A percentile compares a stretch with the other conserved stretches of the same genome.
Evolutionary conservation across 1,139 yeast species (phyloP).

Genomic region (Yamadazyma sp.): DNA sequence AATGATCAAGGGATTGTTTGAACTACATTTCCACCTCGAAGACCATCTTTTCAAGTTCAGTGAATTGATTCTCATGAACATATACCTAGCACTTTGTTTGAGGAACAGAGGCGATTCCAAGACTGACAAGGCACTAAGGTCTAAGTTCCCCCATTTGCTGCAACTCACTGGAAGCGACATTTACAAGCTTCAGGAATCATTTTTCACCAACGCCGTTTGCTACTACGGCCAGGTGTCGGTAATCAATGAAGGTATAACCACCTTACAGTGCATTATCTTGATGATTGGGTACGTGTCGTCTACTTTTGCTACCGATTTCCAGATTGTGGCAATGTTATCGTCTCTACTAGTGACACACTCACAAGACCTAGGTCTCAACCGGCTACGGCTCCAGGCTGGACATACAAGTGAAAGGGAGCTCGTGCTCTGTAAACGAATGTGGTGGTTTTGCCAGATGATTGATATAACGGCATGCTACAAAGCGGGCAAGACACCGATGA

Average conservation of each 20-base stretch:
- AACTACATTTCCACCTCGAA: constrained; percentile 19
- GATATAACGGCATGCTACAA: constrained; percentile 57
- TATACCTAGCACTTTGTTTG: constrained; percentile 24
- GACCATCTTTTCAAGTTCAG: constrained; percentile 22
- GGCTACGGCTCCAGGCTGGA: constrained; percentile 21
- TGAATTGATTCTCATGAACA: constrained; percentile 34
- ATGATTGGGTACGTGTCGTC: constrained; percentile 46
- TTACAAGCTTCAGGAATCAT: constrained; percentile 21
- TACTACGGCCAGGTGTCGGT: constrained; percentile 50
- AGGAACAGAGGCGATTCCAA: constrained; percentile 22
- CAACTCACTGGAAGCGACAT: constrained; percentile 13
- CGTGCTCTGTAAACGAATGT: constrained; percentile 39
- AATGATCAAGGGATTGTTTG: constrained; percentile 22
- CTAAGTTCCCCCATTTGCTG: constrained; percentile 8
- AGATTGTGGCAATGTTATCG: constrained; percentile 41
- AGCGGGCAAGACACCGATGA: constrained; percentile 57
- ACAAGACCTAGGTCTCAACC: constrained; percentile 64
- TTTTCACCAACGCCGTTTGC: constrained; percentile 37
- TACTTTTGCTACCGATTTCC: constrained; percentile 38
- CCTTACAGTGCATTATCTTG: constrained; percentile 50
- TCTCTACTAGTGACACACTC: constrained; percentile 59
- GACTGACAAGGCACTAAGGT: constrained; percentile 3
- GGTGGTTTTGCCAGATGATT: constrained; percentile 55
- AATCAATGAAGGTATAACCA: constrained; percentile 49
- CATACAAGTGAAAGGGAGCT: not conserved